Base-by-base conservation (phyloP, 345 rosid species). In the Eutrema japonicum region DNA sequence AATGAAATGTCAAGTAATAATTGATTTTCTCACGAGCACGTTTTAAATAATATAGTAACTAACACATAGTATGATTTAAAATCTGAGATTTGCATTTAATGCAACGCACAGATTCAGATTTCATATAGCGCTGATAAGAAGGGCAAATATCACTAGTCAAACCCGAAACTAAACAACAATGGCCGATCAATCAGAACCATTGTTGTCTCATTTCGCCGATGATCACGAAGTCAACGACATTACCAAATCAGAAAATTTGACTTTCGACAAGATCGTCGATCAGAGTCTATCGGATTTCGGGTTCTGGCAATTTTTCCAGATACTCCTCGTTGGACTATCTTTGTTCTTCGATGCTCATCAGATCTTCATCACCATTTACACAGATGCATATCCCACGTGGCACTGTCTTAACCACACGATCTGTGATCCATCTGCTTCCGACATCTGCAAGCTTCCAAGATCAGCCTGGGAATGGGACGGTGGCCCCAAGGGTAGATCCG, bases 281-380 rank as follows among this genome's bases (percentile, higher is more conserved):
- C 61, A 12, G 22, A 74, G 77, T 47, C 59, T 77, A 4, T 80
- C 76, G 51, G 74, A 76, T 33, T 77, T 85, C 14, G 81, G 82
- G 22, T 66, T 55, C 66, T 37, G 66, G 22, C 88, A 83, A 59
- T 30, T 81, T 51, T 8, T 79, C 12, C 93, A 88, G 72, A 74
- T 77, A 11, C 10, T 69, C 14, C 82, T 88, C 32, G 89, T 88
- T n/a, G 84, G 90, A 12, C 26, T 81, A n/a, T 68, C 89, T n/a
- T 62, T 78, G 80, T 4, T 81, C 68, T 86, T 88, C 67, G 90
- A 84, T 56, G 83, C 84, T 8, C 90, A 88, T 16, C 93, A 84
- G 63, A 75, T 86, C 4, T 85, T 84, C 74, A 78, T 88, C 33
- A 83, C 79, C 18, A 77, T 88, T 22, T 88, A 72, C 77, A 76